phyloP scores from a whole-genome alignment of 2,329 filamentous ascomycete species.

The Westerdykella ornata region DNA sequence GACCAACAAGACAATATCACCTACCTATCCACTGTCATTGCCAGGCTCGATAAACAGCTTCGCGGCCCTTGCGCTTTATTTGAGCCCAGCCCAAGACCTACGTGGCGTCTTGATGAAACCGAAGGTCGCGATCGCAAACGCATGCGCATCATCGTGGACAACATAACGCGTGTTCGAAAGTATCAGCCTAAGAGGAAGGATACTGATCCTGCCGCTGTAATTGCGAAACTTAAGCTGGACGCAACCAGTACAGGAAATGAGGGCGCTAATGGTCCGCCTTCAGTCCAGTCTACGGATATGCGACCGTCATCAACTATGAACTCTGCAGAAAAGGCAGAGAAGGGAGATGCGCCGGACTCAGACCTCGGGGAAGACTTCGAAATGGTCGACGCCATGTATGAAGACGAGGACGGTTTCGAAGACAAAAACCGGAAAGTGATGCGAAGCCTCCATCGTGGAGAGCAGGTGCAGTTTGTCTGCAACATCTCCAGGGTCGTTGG shows the following conservation, averaged over 20 bases:
- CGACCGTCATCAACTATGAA: constrained; percentile 18
- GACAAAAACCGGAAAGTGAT: constrained; percentile 98
- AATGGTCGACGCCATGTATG: constrained; percentile 86
- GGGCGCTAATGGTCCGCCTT: constrained; percentile 5
- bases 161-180: constrained; percentile 56
- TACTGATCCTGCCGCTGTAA: constrained; percentile 41
- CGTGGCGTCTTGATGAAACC: constrained; percentile 92
- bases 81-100: constrained; percentile 55
- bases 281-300: not conserved
- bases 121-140: constrained; percentile 95
- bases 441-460: constrained; percentile 82
- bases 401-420: constrained; percentile 78
- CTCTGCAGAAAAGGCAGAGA: constrained; percentile 23
- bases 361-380: constrained; percentile 85
- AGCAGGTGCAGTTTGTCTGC: constrained; percentile 87
- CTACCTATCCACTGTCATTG: constrained; percentile 69
- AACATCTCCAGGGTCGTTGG: constrained; percentile 94
- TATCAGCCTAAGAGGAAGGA: constrained; percentile 79
- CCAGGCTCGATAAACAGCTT: constrained; percentile 71
- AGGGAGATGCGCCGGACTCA: constrained; percentile 40
- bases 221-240: constrained; percentile 42
- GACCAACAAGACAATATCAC: constrained; percentile 86
- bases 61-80: constrained; percentile 76
- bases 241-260: constrained; percentile 35
- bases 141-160: constrained; percentile 75